Evolutionary conservation across 2,329 filamentous ascomycete species (phyloP), one percentile per base, ranked within the genome.

Genomic region (Xylariomycetidae sp.): DNA sequence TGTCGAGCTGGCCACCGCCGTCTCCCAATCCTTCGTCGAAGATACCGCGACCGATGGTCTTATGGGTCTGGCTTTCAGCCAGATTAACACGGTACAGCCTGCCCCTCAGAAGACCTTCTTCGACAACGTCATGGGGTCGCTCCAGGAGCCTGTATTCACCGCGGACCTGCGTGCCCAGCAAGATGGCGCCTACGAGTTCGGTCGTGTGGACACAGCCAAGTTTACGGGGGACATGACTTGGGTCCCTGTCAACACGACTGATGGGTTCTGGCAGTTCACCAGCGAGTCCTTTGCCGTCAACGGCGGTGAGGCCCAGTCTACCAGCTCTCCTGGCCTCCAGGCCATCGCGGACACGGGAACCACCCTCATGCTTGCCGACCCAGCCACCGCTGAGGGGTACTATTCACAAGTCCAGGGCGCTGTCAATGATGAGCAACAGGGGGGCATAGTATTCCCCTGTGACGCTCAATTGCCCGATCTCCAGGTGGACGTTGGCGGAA

Each of bases 401-500:
- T 76, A 73, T 50, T 45, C 56, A 18, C 55, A 66, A 28, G 61
- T 76, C 7, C 44, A 51, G 2, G 67, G 66, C 11, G 69, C 72
- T 2, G 39, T 42, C 13, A 52, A 66, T 30, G 57, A 66, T 41
- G 37, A 53, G 2, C 35, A 55, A 7, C 57, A 60, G 3, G 68
- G 68, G 9, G 69, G 69, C 5, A 58, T 69, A 38, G 62, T 61
- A 4, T 62, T 74, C 31, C 66, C 66, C n/a, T 74, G 70, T 50
- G 42, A 64, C 29, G 45, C 62, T 1, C 41, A 51, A 18, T 53
- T 73, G 23, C 71, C 71, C 5, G 68, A 74, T 42, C 57, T 74
- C 31, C 54, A 63, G 36, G 60, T 84, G 13, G 71, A 74, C 16
- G 67, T 82, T 18, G 79, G 77, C 19, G 68, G 67, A 27, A 58